These are phyloP conservation scores for Blepharisma undulans DNA, from an alignment of 169 alveolate species.

Conservation along the genomic window DNA sequence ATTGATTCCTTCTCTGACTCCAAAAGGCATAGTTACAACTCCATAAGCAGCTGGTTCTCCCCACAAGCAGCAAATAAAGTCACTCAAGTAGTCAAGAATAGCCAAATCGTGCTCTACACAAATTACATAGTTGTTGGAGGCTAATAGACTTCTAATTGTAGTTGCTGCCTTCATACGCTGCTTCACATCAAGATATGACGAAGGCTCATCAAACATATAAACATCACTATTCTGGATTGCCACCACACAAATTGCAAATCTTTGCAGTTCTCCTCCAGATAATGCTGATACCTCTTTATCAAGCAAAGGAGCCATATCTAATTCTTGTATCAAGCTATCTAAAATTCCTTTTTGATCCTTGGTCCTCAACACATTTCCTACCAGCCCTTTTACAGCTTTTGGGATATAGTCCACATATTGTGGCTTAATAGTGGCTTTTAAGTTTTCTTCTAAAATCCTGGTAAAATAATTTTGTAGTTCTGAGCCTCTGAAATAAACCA, in stretches of 20 bases:
- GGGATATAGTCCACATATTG: conserved; percentile 98
- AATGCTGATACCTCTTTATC: conserved; percentile 94
- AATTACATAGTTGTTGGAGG: conserved; percentile 93
- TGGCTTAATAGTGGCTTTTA: conserved; percentile 96
- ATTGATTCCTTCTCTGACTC: conserved; percentile 99
- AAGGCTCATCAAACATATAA: conserved; percentile 99
- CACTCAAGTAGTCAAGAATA: conserved; percentile 98
- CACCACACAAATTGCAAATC: conserved; percentile 97
- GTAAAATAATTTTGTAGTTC: conserved; percentile 97
- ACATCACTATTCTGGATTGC: conserved; percentile 94
- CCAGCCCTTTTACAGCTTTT: conserved; percentile 88
- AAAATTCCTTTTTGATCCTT: conserved; percentile 90
- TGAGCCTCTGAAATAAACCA: conserved; percentile 95
- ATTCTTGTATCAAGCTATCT: conserved; percentile 82
- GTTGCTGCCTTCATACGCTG: conserved; percentile 96
- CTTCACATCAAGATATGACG: conserved; percentile 97
- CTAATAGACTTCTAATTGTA: conserved; percentile 88
- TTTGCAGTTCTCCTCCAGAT: conserved; percentile 98
- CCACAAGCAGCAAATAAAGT: conserved; percentile 98
- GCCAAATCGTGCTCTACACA: conserved; percentile 99
- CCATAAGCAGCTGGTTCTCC: conserved; percentile 99
- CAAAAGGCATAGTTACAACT: conserved; percentile 99
- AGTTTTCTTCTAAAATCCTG: conserved; percentile 93
- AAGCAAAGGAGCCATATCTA: conserved; percentile 92
- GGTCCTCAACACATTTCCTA: conserved; percentile 87